Conservation (phyloP, 75 land plant species). For the Picea glauca region DNA sequence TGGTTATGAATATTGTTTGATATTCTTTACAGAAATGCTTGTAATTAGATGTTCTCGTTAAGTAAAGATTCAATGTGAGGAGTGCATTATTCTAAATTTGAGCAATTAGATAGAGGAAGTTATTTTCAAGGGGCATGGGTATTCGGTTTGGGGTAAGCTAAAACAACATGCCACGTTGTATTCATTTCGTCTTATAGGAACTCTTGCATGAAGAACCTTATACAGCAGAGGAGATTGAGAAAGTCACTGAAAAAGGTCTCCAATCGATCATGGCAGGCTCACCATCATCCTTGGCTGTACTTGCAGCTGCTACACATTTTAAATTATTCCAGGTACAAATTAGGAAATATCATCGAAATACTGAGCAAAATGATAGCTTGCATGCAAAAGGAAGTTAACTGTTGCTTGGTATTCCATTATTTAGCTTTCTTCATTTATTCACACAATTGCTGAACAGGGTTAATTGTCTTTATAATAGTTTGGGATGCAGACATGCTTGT, state of each 20-base stretch:
- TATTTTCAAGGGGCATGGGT: too few relatives aligned
- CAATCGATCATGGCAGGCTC: conserved; percentile 52
- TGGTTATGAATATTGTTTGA: background rate
- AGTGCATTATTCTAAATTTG: background rate
- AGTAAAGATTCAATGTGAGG: background rate
- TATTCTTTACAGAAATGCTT: background rate
- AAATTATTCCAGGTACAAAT: conserved; percentile 76
- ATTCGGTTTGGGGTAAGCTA: too few relatives aligned
- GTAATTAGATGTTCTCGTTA: background rate
- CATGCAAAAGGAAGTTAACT: too few relatives aligned
- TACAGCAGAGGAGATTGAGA: conserved; percentile 71
- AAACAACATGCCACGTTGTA: background rate
- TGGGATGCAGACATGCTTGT: too few relatives aligned
- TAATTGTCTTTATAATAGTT: too few relatives aligned
- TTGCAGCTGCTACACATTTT: conserved; percentile 80
- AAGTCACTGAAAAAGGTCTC: conserved; percentile 44
- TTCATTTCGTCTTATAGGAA: conserved; percentile 42
- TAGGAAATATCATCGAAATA: background rate
- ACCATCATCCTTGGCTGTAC: conserved; percentile 72
- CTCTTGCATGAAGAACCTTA: conserved; percentile 81
- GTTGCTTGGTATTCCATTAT: too few relatives aligned
- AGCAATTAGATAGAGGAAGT: background rate
- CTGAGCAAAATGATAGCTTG: too few relatives aligned
- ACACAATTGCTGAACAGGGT: too few relatives aligned
- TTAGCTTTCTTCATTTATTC: too few relatives aligned